These are phyloP conservation scores for Hemileia vastatrix DNA, from an alignment of 1,284 basidiomycete genomes.

Conservation along the genomic window DNA sequence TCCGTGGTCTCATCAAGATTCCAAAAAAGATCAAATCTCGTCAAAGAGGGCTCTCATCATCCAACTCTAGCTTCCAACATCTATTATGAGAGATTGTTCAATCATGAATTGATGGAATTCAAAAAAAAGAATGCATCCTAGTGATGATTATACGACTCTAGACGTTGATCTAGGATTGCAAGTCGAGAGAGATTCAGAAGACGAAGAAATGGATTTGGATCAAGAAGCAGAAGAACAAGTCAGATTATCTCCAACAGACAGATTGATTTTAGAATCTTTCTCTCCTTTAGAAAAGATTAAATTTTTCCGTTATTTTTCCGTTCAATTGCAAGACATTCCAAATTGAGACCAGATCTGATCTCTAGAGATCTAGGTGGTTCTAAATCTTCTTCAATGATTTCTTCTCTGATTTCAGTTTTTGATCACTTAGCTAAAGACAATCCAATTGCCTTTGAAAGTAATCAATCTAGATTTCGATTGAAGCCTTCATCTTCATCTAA, in stretches of 20 bases:
- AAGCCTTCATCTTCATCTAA: too few species aligned
- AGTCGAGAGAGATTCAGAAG: neutral
- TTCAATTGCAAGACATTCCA: too few species aligned
- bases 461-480: too few species aligned
- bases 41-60: neutral
- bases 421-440: too few species aligned
- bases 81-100: neutral
- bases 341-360: too few species aligned
- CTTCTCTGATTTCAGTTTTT: too few species aligned
- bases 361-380: too few species aligned
- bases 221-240: neutral
- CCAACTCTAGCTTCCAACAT: neutral
- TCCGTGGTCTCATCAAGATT: neutral
- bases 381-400: too few species aligned
- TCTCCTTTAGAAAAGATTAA: neutral
- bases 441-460: too few species aligned
- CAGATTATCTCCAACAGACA: neutral
- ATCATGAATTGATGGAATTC: neutral
- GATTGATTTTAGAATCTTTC: neutral
- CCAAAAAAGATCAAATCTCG: neutral
- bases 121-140: neutral
- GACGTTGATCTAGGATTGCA: neutral
- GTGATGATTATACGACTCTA: neutral
- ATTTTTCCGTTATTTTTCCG: neutral
- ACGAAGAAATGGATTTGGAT: neutral